Base-by-base conservation (phyloP, 768 basidiomycete species). In the Mycena galopus region DNA sequence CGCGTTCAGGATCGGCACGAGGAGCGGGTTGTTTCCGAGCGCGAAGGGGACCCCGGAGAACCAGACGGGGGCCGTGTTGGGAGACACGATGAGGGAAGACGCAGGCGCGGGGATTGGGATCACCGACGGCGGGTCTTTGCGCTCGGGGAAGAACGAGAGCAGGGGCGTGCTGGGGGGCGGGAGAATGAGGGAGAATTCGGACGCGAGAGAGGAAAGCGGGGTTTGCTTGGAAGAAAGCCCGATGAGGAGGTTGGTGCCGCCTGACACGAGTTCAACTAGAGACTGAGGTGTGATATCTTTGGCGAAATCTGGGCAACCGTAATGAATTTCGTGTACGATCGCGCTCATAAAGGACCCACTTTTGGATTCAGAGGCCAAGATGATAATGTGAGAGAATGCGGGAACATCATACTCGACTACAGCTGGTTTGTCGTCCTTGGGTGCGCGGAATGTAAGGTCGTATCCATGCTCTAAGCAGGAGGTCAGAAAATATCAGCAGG, bases 111-210 rank as follows among this genome's bases (percentile, higher is more conserved):
- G 67, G 19, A 96, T 89, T 21, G 94, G 93, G 35, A 96, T 87
- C 29, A 94, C 84, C 0, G 87, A 89, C 0, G 89, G 82, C 0
- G 90, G 86, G n/a, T 88, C 88, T n/a, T 88, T 82, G 47, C 94
- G 90, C 78, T 90, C 87, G 29, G 92, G 91, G 85, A 96, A 95
- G 81, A 97, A 94, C 4, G 96, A 97, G 72, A 97, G 79, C 59
- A 98, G 88, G 2, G 93, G 92, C 0, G 92, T 93, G 2, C 92
- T 92, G 2, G 96, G 93, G 7, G 96, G 95, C 21, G 94, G 94
- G 29, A 95, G 92, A 63, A 96, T 89, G 67, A 99, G 87, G 42
- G 94, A 94, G 86, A 99, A 99, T 84, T 99, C 98, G 59, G 95
- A 81, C 0, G 96, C 95, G 65, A 97, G 89, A 16, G 93, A 89